Base-by-base conservation (phyloP, 2,329 filamentous ascomycete species). In the Alternaria conjuncta region DNA sequence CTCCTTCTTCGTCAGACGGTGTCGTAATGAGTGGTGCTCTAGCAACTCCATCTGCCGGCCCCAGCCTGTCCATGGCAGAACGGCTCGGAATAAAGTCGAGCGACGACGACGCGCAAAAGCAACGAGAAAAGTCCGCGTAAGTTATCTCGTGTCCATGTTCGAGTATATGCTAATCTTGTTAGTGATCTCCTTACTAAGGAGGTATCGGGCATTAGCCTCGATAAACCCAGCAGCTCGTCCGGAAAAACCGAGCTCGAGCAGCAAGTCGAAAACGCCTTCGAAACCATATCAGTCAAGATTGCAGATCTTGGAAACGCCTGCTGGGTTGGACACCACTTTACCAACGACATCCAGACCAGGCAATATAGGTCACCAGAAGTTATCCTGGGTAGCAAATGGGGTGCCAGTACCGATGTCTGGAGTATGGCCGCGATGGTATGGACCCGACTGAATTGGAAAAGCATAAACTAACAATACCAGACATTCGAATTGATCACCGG, bases 391-490 rank as follows among this genome's bases (percentile, higher is more conserved):
- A 89, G 94, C 4, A 98, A 98, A 84, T 99, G 96, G 96, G 96
- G 96, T 71, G 96, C 96, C n/a, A 98, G 95, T 78, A 98, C 96
- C 2, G 96, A 99, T 81, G 92, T 98, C 8, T 99, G 96, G 96
- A 98, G 95, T 82, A 99, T 99, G 96, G 94, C 96, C 63, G 92
- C 92, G 71, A 99, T 99, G 96, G 96, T 98, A 86, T 74, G n/a
- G n/a, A n/a, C n/a, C n/a, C n/a, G n/a, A n/a, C n/a, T n/a, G n/a
- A n/a, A n/a, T n/a, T n/a, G n/a, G n/a, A n/a, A n/a, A n/a, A n/a
- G n/a, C n/a, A n/a, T n/a, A n/a, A n/a, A n/a, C 69, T 77, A 65
- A 71, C 60, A 43, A 12, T 9, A 13, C n/a, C 13, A 98, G 95
- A 91, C 95, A 15, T 99, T 99, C 73, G 96, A 99, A 80, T 85